Percentiles rank a stretch among this genome's conserved stretches.
Evolutionary conservation across 345 rosid genomes (phyloP).

Genomic region (Pistacia vera): DNA sequence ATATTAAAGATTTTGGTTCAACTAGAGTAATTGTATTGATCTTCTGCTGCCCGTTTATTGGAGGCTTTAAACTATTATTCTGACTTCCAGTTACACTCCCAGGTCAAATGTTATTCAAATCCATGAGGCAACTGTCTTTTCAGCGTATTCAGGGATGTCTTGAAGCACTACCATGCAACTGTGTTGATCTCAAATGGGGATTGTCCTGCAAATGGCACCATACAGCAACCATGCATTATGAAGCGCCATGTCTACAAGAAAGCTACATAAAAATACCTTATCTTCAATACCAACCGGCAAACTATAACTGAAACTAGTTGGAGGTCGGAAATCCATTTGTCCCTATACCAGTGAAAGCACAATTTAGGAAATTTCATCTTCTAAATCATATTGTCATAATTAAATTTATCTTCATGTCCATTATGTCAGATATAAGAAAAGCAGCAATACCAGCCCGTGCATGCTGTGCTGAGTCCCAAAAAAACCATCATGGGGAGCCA

Average conservation of each 20-base stretch:
- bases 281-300: slow-evolving; percentile 42
- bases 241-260: not conserved
- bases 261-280: not conserved
- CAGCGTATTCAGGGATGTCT: slow-evolving; percentile 23
- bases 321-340: slow-evolving; percentile 52
- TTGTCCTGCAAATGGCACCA: slow-evolving; percentile 29
- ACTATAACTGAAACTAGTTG: slow-evolving; percentile 39
- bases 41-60: not conserved
- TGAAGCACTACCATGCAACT: slow-evolving; percentile 33
- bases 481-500: slow-evolving; percentile 47
- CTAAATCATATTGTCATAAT: not conserved
- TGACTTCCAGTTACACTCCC: too few species aligned
- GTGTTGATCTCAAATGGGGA: slow-evolving; percentile 35
- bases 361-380: slow-evolving; percentile 10
- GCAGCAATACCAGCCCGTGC: slow-evolving; percentile 45
- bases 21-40: not conserved
- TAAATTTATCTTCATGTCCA: not conserved
- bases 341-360: slow-evolving; percentile 32
- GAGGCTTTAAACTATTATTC: not conserved
- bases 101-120: not conserved
- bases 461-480: slow-evolving; percentile 49
- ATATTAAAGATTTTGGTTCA: not conserved
- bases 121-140: not conserved
- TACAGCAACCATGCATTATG: not conserved
- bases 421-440: not conserved